Conservation (phyloP, 768 basidiomycete species). For the Suillus placidus region DNA sequence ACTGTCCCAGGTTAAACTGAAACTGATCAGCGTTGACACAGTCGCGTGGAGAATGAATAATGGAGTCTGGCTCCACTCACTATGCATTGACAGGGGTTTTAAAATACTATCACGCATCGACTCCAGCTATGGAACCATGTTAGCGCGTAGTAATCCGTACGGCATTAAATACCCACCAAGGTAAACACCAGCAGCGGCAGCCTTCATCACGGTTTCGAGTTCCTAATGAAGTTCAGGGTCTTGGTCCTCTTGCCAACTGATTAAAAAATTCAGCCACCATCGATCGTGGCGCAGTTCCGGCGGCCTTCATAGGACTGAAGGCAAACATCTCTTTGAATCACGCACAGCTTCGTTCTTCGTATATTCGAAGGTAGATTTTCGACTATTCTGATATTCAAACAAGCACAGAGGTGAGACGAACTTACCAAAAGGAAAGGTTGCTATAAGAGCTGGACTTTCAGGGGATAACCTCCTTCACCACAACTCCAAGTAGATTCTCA, state of each 20-base stretch:
- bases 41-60: neutral
- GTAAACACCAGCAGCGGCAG: conserved; percentile 4
- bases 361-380: conserved; percentile 4
- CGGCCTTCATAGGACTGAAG: neutral
- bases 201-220: conserved; percentile 5
- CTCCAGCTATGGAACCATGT: neutral
- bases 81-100: neutral
- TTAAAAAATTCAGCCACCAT: conserved; percentile 4
- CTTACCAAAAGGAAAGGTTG: conserved; percentile 16
- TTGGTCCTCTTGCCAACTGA: too few species aligned
- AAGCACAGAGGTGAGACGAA: neutral
- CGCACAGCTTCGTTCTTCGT: conserved; percentile 12
- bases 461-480: neutral
- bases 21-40: conserved; percentile 7
- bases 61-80: neutral
- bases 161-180: neutral
- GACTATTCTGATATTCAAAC: neutral
- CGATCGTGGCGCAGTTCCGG: neutral
- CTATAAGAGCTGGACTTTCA: conserved; percentile 5
- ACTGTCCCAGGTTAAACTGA: conserved; percentile 4
- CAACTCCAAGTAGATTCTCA: neutral
- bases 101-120: neutral
- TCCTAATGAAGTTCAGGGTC: neutral
- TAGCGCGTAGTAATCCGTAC: neutral
- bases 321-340: neutral